Percentiles rank a stretch among this genome's conserved stretches.
phyloP scores from a whole-genome alignment of 176 grass and related monocot genomes.

The Elaeis guineensis region DNA sequence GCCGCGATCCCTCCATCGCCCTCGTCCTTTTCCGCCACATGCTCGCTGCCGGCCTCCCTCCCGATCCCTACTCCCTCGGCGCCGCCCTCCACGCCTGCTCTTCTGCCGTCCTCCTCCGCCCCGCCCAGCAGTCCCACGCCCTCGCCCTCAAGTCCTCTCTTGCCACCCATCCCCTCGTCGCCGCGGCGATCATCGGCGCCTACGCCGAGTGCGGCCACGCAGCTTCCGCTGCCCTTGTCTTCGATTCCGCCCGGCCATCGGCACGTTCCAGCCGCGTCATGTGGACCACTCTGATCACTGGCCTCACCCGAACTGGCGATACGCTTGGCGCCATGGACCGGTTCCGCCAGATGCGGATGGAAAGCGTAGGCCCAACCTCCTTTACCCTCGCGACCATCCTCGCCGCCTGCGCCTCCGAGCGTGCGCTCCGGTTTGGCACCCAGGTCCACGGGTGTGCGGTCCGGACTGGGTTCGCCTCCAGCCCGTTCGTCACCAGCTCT shows the following conservation, averaged over 20 bases:
- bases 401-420: constrained; percentile 1
- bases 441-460: constrained; percentile 8
- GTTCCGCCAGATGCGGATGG: constrained; percentile 2
- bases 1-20: too few species aligned
- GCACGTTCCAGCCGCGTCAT: constrained; percentile 5
- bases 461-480: constrained; percentile 7
- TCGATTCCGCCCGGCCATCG: not conserved
- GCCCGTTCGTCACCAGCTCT: constrained; percentile 16
- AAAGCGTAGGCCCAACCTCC: not conserved
- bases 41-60: not conserved
- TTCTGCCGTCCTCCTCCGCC: not conserved
- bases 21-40: too few species aligned
- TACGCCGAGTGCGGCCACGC: not conserved
- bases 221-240: not conserved
- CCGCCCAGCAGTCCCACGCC: constrained; percentile 5
- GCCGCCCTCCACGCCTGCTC: not conserved
- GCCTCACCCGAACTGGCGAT: constrained; percentile 3
- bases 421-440: not conserved
- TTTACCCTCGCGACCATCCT: constrained; percentile 11
- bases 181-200: constrained; percentile 2
- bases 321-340: constrained; percentile 1
- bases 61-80: not conserved
- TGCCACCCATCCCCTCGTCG: not conserved
- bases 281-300: constrained; percentile 9
- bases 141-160: constrained; percentile 9